Conservation (phyloP, 2,329 filamentous ascomycete species). For the Fusarium robinianum region DNA sequence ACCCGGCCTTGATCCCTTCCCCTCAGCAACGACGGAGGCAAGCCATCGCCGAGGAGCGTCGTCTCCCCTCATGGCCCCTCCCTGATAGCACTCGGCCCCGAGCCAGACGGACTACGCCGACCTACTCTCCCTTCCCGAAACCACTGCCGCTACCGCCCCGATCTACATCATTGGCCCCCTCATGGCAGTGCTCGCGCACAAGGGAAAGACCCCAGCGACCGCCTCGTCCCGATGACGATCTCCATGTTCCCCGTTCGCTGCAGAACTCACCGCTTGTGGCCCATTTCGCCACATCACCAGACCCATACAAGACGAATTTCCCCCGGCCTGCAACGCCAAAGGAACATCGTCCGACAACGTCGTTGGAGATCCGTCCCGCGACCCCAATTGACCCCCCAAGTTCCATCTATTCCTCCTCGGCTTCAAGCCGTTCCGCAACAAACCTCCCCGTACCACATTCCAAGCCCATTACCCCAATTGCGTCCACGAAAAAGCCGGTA, state of each 20-base stretch:
- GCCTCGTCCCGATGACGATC: conserved; percentile 36
- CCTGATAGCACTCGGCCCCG: conserved; percentile 27
- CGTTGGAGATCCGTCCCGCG: conserved; percentile 18
- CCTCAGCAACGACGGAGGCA: conserved; percentile 32
- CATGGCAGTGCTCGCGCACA: conserved; percentile 36
- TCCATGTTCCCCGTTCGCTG: conserved; percentile 20
- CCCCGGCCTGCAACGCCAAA: conserved; percentile 25
- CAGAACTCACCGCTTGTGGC: conserved; percentile 20
- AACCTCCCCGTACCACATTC: conserved; percentile 25
- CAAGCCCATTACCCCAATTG: conserved; percentile 23
- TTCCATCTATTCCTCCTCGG: conserved; percentile 27
- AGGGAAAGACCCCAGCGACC: conserved; percentile 37
- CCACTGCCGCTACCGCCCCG: conserved; percentile 42
- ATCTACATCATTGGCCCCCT: conserved; percentile 31
- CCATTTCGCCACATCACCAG: conserved; percentile 23
- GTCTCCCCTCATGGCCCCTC: conserved; percentile 36
- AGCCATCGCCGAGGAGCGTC: conserved; percentile 32
- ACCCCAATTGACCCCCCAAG: conserved; percentile 15
- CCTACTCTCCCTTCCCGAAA: conserved; percentile 51
- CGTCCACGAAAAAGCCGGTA: conserved; percentile 37
- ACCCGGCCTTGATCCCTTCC: conserved; percentile 40
- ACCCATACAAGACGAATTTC: conserved; percentile 15
- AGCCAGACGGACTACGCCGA: conserved; percentile 35
- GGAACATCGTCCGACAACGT: conserved; percentile 15
- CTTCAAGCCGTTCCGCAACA: conserved; percentile 31